A percentile compares a stretch with the other conserved stretches of the same genome.
phyloP scores from a whole-genome alignment of 2,329 filamentous ascomycete genomes.

The Fusarium foetens region DNA sequence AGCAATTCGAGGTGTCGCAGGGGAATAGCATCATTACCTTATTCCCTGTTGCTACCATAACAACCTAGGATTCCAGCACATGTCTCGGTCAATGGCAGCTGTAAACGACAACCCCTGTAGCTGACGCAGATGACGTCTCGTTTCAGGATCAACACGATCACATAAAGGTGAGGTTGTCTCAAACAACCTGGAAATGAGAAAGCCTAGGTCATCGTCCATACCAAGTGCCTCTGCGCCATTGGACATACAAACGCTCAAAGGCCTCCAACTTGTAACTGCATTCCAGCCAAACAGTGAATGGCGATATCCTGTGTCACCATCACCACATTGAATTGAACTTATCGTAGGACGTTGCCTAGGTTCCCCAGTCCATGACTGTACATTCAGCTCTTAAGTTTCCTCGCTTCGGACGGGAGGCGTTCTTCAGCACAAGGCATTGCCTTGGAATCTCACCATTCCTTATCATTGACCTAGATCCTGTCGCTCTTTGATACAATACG shows the following conservation, averaged over 20 bases:
- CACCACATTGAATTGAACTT: neutral
- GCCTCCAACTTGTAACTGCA: constrained; percentile 11
- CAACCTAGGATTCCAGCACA: constrained; percentile 24
- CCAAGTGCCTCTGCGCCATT: constrained; percentile 10
- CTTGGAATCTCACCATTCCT: neutral
- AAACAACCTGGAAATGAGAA: constrained; percentile 7
- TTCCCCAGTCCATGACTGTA: constrained; percentile 19
- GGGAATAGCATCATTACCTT: constrained; percentile 13
- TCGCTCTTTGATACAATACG: neutral
- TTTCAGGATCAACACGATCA: constrained; percentile 31
- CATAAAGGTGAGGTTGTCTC: constrained; percentile 20
- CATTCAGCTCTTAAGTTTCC: constrained; percentile 2
- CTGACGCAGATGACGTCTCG: constrained; percentile 33
- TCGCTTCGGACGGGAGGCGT: constrained; percentile 6
- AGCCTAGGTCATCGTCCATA: constrained; percentile 14
- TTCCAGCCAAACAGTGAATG: constrained; percentile 20
- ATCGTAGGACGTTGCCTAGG: constrained; percentile 25
- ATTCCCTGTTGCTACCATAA: constrained; percentile 32
- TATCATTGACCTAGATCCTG: neutral
- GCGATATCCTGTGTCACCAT: constrained; percentile 5
- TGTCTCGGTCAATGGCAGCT: constrained; percentile 13
- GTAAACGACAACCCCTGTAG: constrained; percentile 13
- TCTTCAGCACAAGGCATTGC: constrained; percentile 14
- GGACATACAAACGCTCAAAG: constrained; percentile 11
- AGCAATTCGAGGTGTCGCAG: neutral